A percentile compares a stretch with the other conserved stretches of the same genome.
Evolutionary conservation across 768 basidiomycete species (phyloP).

Genomic region (Cystofilobasidium macerans): DNA sequence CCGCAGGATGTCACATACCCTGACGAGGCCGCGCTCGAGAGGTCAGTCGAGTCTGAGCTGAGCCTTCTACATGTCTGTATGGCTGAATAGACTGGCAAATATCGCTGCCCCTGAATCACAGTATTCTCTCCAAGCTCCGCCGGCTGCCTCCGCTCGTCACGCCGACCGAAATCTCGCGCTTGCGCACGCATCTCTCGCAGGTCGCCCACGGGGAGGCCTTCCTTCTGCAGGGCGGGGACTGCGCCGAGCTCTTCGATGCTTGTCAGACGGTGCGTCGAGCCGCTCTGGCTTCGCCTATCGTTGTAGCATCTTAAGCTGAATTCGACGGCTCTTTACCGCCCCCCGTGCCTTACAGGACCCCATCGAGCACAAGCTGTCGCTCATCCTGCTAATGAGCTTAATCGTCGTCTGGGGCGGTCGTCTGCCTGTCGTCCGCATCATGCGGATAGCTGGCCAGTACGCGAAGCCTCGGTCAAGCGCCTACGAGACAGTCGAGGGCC

Average conservation of each 20-base stretch:
- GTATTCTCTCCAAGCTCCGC: conserved; percentile 66
- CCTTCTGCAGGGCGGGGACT: conserved; percentile 92
- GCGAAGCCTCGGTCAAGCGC: conserved; percentile 61
- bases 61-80: conserved; percentile 44
- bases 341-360: conserved; percentile 31
- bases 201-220: conserved; percentile 84
- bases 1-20: too few relatives aligned
- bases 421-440: conserved; percentile 65
- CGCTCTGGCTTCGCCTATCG: background rate
- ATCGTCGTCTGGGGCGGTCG: conserved; percentile 90
- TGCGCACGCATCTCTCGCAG: conserved; percentile 64
- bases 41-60: conserved; percentile 46
- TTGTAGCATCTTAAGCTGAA: background rate
- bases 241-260: conserved; percentile 79
- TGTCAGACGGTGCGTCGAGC: conserved; percentile 13
- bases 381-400: conserved; percentile 88
- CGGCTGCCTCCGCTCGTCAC: conserved; percentile 82
- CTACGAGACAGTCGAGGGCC: conserved; percentile 64
- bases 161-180: conserved; percentile 77
- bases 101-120: conserved; percentile 36
- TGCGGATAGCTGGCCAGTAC: conserved; percentile 51
- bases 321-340: background rate
- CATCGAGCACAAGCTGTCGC: conserved; percentile 40
- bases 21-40: background rate
- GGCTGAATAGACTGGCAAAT: too few relatives aligned